Base-by-base conservation (phyloP, 2,329 filamentous ascomycete species). In the Apiospora aurea region DNA sequence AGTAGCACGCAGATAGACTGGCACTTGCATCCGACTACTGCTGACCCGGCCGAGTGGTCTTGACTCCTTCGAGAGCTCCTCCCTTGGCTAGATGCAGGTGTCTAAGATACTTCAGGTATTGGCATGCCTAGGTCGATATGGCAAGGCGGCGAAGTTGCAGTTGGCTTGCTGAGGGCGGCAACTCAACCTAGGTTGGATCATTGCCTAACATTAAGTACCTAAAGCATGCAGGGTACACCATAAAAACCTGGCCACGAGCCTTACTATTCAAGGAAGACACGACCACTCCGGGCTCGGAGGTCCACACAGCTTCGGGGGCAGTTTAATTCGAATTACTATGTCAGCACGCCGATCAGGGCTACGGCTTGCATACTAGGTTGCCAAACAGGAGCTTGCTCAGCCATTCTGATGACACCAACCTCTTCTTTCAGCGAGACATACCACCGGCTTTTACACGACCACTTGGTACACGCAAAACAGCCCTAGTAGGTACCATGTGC, bases 221-320 rank as follows among this genome's bases (percentile, higher is more conserved):
- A 8, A 38, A 38, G 34, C 7, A 38, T 2, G 18, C 21, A 41
- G 7, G 18, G 29, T 4, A 21, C 26, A n/a, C 10, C 34, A 13
- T 10, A 11, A 38, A 61, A 61, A 41, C 57, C 41, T 41, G 57
- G 41, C 41, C 34, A 38, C 34, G 13, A 43, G 41, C 10, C 8
- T 41, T 16, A 16, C 18, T 11, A n/a, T n/a, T n/a, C 10, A 34
- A 41, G 57, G 29, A 61, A 61, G 16, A 11, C 21, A 14, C 21
- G 57, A 10, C 34, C 57, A 64, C 57, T 24, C 57, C 57, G 57
- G 8, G 34, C 21, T 64, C 57, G 34, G 57, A 41, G 57, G 18
- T 64, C 57, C 57, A 64, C 57, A 61, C 57, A 61, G 29, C 26
- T 38, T 34, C 29, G 53, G 53, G 53, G 29, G 53, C 16, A 61